A percentile compares a stretch with the other conserved stretches of the same genome.
phyloP scores from a whole-genome alignment of 73 alveolate genomes.

The Breviolum minutum region DNA sequence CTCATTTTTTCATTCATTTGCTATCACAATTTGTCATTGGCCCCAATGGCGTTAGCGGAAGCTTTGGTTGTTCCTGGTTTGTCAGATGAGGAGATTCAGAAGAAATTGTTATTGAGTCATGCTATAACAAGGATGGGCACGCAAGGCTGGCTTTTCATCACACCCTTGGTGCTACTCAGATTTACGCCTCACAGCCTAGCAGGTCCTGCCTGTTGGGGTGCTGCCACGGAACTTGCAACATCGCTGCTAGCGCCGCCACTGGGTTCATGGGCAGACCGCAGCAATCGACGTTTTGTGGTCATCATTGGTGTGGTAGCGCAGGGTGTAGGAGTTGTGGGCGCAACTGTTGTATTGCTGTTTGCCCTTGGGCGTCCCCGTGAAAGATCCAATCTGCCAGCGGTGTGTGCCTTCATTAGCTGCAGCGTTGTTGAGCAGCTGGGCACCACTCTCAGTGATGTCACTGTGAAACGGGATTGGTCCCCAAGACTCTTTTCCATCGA shows the following conservation, averaged over 20 bases:
- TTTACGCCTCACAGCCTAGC: neutral
- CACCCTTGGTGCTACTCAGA: slow-evolving; percentile 65
- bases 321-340: slow-evolving; percentile 52
- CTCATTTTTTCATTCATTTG: neutral
- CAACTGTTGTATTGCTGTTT: slow-evolving; percentile 35
- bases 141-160: slow-evolving; percentile 86
- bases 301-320: slow-evolving; percentile 59
- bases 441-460: slow-evolving; percentile 58
- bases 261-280: slow-evolving; percentile 74
- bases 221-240: slow-evolving; percentile 6
- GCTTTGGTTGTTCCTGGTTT: too few relatives aligned
- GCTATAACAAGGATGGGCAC: slow-evolving; percentile 42
- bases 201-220: slow-evolving; percentile 54
- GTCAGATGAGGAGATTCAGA: too few relatives aligned
- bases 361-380: neutral
- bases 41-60: too few relatives aligned
- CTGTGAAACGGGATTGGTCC: slow-evolving; percentile 89
- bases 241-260: slow-evolving; percentile 47
- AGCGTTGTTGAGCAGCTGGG: slow-evolving; percentile 60
- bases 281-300: slow-evolving; percentile 28
- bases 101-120: neutral
- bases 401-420: neutral
- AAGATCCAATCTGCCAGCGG: neutral
- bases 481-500: slow-evolving; percentile 58
- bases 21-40: too few relatives aligned